Base-by-base conservation (phyloP, 2,329 filamentous ascomycete species). In the Monosporascus cannonballus region DNA sequence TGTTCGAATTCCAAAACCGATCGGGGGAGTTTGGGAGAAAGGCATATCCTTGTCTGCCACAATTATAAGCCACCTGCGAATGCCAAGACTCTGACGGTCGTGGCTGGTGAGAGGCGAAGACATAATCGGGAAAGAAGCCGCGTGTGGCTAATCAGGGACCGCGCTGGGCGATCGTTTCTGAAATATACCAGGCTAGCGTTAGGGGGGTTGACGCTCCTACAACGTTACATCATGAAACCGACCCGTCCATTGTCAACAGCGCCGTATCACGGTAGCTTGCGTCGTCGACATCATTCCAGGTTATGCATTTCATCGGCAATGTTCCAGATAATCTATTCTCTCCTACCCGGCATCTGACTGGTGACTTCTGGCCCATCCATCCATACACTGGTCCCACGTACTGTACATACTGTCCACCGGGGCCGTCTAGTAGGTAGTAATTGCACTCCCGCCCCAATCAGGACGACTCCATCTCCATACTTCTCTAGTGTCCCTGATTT, bases 271-370 rank as follows among this genome's bases (percentile, higher is more conserved):
- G 6, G 24, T 46, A n/a, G 25, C 4, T 34, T 34, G 30, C 63
- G 62, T 65, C 65, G 63, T 64, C 64, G 52, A 56, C 53, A 56
- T 51, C 59, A 61, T 55, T 57, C 54, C 52, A 57, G 30, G 30
- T 34, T 14, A 34, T 34, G 30, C 4, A 15, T 47, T 24, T 18
- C 24, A 18, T 15, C 24, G 11, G 24, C 25, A n/a, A 47, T n/a
- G 17, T 20, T 17, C 14, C 45, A 24, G 24, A 47, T 47, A 24
- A 24, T 27, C 2, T 30, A 27, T n/a, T 30, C 45, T 47, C 34
- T 11, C 20, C 20, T 47, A 18, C 45, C 4, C 18, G 8, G n/a
- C 39, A 42, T 8, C 39, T 18, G 39, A 22, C 39, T 18, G n/a
- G n/a, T 42, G 39, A 18, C 39, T 9, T 18, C 30, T 14, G n/a